Conservation (phyloP, 2,329 filamentous ascomycete species). For the Beauveria sp. region DNA sequence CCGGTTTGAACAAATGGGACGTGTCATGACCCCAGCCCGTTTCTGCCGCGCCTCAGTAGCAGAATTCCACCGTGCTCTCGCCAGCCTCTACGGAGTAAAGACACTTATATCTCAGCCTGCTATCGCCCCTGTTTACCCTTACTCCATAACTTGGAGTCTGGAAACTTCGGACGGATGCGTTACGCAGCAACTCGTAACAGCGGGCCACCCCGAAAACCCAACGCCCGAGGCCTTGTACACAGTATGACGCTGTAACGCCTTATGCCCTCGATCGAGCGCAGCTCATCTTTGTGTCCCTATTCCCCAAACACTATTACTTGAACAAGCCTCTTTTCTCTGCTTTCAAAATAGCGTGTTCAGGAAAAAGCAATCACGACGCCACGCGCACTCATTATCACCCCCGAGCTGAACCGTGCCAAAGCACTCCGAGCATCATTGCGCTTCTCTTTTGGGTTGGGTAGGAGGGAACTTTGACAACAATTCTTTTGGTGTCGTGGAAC, state of each 20-base stretch:
- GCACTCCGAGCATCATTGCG: not conserved
- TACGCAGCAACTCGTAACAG: slow-evolving; percentile 5
- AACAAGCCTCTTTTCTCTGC: not conserved
- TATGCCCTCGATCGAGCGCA: not conserved
- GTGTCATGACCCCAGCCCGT: slow-evolving; percentile 3
- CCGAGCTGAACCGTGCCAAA: not conserved
- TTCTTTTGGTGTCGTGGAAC: not conserved
- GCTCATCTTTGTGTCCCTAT: not conserved
- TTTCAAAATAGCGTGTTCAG: not conserved
- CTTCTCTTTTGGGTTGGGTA: slow-evolving; percentile 4
- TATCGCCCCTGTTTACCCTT: not conserved
- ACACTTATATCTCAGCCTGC: slow-evolving; percentile 1
- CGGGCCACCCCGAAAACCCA: not conserved
- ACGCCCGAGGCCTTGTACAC: not conserved
- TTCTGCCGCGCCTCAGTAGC: slow-evolving; percentile 1
- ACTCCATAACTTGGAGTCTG: not conserved
- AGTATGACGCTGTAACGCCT: not conserved
- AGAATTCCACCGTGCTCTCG: not conserved
- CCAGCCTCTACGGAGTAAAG: not conserved
- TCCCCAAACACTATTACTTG: not conserved
- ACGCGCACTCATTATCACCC: not conserved
- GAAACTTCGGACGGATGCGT: not conserved
- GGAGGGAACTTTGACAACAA: not conserved
- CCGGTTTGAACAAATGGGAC: slow-evolving; percentile 1
- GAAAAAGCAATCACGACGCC: not conserved